A percentile compares a stretch with the other conserved stretches of the same genome.
Evolutionary conservation across 2,329 filamentous ascomycete species (phyloP).

Genomic region (Colletotrichum siamense): DNA sequence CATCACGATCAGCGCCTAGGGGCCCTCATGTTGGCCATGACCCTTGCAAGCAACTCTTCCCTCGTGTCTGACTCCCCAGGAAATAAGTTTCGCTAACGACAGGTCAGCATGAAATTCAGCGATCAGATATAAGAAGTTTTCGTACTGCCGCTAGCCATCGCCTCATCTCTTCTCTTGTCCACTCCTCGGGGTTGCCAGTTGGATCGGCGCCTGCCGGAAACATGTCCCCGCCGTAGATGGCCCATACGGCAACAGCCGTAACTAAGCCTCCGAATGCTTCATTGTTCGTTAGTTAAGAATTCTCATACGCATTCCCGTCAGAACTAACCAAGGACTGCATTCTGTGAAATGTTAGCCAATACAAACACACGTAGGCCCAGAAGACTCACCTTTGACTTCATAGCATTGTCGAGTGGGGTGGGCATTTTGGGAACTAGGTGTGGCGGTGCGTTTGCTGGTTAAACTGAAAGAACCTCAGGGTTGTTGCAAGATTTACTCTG

Average conservation of each 20-base stretch:
- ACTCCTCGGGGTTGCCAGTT: slow-evolving; percentile 72
- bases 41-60: slow-evolving; percentile 52
- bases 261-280: slow-evolving; percentile 82
- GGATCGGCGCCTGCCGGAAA: slow-evolving; percentile 80
- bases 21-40: slow-evolving; percentile 53
- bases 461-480: not conserved
- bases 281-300: not conserved
- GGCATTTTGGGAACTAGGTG: slow-evolving; percentile 57
- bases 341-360: not conserved
- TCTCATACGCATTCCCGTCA: no score
- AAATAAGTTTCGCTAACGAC: slow-evolving; percentile 49
- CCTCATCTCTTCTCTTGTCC: slow-evolving; percentile 81
- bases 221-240: slow-evolving; percentile 84
- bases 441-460: not conserved
- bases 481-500: no score
- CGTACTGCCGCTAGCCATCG: slow-evolving; percentile 83
- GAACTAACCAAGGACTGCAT: slow-evolving; percentile 15
- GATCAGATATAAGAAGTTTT: not conserved
- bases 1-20: slow-evolving; percentile 27
- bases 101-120: slow-evolving; percentile 16
- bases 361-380: not conserved
- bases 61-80: slow-evolving; percentile 47
- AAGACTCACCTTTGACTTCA: slow-evolving; percentile 70
- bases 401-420: slow-evolving; percentile 70
- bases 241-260: slow-evolving; percentile 81